phyloP scores from a whole-genome alignment of 768 basidiomycete species.

The Gloeophyllum trabeum region DNA sequence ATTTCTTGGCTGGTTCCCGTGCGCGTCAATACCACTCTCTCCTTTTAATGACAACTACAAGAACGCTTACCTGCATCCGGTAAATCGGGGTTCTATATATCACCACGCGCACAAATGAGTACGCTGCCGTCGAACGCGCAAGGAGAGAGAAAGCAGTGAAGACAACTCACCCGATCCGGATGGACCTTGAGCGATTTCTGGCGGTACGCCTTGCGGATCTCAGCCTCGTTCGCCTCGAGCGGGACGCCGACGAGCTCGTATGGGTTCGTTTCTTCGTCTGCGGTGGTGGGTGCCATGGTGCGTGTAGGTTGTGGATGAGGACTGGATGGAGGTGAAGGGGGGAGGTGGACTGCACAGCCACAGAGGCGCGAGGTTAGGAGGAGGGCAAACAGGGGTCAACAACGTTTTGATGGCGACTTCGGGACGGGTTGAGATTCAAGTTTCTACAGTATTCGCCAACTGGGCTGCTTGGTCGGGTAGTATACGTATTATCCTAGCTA shows the following conservation, averaged over 20 bases:
- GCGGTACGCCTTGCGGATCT: constrained; percentile 73
- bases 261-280: constrained; percentile 55
- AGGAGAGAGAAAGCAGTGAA: not conserved
- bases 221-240: constrained; percentile 60
- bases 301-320: not conserved
- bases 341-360: too few relatives aligned
- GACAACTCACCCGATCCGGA: constrained; percentile 64
- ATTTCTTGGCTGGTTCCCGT: constrained; percentile 47
- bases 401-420: too few relatives aligned
- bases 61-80: constrained; percentile 54
- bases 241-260: constrained; percentile 61
- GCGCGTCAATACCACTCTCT: not conserved
- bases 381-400: too few relatives aligned
- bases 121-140: constrained; percentile 2
- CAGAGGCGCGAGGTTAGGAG: too few relatives aligned
- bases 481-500: too few relatives aligned
- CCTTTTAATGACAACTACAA: not conserved
- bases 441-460: too few relatives aligned
- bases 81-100: constrained; percentile 59
- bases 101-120: constrained; percentile 8
- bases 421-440: too few relatives aligned
- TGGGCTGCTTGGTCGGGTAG: too few relatives aligned
- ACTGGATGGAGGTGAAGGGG: too few relatives aligned
- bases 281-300: constrained; percentile 3
- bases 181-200: constrained; percentile 77